These are phyloP conservation scores for Nemania sp. DNA, from an alignment of 2,329 filamentous ascomycete species.

Conservation along the genomic window DNA sequence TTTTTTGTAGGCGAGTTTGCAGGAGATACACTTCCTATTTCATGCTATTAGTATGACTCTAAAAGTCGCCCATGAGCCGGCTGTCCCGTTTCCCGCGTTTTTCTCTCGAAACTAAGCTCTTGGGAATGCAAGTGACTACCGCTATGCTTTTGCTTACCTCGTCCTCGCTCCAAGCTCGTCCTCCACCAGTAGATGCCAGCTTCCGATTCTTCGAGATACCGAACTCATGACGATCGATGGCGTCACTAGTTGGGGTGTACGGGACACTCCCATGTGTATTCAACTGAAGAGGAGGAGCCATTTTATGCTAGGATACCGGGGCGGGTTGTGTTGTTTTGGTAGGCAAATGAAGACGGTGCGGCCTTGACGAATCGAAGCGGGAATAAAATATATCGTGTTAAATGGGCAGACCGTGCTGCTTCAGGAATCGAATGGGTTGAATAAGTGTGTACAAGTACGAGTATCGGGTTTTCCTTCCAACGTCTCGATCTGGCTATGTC, in stretches of 20 bases:
- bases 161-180: slow-evolving; percentile 86
- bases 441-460: slow-evolving; percentile 35
- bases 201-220: slow-evolving; percentile 75
- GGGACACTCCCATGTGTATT: slow-evolving; percentile 56
- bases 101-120: slow-evolving; percentile 3
- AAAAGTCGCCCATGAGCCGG: slow-evolving; percentile 21
- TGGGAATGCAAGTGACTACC: background rate
- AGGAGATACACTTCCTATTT: slow-evolving; percentile 83
- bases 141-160: slow-evolving; percentile 68
- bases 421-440: slow-evolving; percentile 56
- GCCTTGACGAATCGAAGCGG: slow-evolving; percentile 53
- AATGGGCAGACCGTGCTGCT: slow-evolving; percentile 59
- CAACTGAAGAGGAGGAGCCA: slow-evolving; percentile 65
- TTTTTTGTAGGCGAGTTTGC: slow-evolving; percentile 85
- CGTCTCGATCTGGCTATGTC: slow-evolving; percentile 38
- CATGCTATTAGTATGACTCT: slow-evolving; percentile 24
- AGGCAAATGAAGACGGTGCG: slow-evolving; percentile 46
- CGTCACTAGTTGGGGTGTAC: slow-evolving; percentile 66
- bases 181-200: slow-evolving; percentile 76
- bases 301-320: slow-evolving; percentile 50
- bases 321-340: background rate
- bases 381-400: slow-evolving; percentile 41
- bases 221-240: slow-evolving; percentile 68
- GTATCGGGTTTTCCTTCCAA: slow-evolving; percentile 32
- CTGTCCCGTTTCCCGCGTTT: background rate